These are phyloP conservation scores for Leccinum sublutescens DNA, from an alignment of 768 basidiomycete species.

Conservation along the genomic window DNA sequence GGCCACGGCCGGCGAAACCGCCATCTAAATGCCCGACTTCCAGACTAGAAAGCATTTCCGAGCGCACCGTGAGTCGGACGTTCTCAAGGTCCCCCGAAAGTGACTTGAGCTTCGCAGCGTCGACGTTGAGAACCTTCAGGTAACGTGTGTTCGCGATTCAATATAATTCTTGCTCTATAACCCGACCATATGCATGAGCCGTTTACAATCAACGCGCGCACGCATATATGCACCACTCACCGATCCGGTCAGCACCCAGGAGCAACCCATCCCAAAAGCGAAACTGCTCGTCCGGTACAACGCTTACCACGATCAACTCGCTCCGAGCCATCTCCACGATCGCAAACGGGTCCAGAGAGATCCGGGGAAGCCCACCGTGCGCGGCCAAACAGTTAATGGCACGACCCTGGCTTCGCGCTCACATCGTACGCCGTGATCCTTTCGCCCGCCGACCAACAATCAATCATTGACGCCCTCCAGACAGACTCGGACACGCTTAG, in stretches of 20 bases:
- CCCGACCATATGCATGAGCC: slow-evolving; percentile 5
- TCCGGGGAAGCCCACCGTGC: slow-evolving; percentile 58
- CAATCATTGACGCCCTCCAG: slow-evolving; percentile 81
- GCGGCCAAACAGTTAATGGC: slow-evolving; percentile 88
- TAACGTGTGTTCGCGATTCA: slow-evolving; percentile 75
- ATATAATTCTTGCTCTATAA: slow-evolving; percentile 69
- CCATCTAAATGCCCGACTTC: too few species aligned
- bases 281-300: slow-evolving; percentile 70
- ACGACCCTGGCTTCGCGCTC: slow-evolving; percentile 68
- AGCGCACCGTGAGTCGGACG: slow-evolving; percentile 39
- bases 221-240: slow-evolving; percentile 43
- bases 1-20: too few species aligned
- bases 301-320: slow-evolving; percentile 68
- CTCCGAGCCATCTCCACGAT: slow-evolving; percentile 70
- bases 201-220: neutral
- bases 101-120: slow-evolving; percentile 79
- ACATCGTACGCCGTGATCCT: slow-evolving; percentile 81
- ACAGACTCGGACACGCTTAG: slow-evolving; percentile 75
- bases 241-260: slow-evolving; percentile 83
- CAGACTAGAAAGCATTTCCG: too few species aligned
- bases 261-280: slow-evolving; percentile 90
- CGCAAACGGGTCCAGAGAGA: slow-evolving; percentile 72
- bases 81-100: slow-evolving; percentile 69
- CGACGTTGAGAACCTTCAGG: slow-evolving; percentile 81
- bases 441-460: slow-evolving; percentile 86